Conservation (phyloP, 2,329 filamentous ascomycete species). For the Microsporum canis region DNA sequence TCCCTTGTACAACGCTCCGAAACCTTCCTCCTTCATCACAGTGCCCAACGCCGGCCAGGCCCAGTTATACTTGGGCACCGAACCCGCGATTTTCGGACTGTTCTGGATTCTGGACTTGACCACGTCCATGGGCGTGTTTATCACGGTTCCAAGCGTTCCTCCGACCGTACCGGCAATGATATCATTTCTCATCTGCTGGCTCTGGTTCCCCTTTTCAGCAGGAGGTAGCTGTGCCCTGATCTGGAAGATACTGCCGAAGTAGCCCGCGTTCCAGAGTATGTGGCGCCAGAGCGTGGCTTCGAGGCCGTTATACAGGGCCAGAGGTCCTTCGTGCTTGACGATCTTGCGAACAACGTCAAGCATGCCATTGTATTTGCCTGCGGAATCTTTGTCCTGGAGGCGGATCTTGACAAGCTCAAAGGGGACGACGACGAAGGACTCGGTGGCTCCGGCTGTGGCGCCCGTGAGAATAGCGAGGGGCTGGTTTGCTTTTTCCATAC, state of each 20-base stretch:
- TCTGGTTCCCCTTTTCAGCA: constrained; percentile 59
- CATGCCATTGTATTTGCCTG: constrained; percentile 54
- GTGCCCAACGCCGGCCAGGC: constrained; percentile 78
- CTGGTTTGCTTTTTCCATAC: constrained; percentile 78
- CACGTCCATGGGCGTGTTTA: constrained; percentile 95
- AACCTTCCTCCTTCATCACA: constrained; percentile 87
- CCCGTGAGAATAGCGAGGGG: constrained; percentile 84
- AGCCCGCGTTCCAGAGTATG: constrained; percentile 84
- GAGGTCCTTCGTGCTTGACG: constrained; percentile 65
- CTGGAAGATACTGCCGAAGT: constrained; percentile 98
- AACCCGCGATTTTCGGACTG: constrained; percentile 68
- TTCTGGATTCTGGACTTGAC: constrained; percentile 99
- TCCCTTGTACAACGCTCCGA: constrained; percentile 87
- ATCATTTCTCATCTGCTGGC: constrained; percentile 72
- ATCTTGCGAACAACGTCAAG: constrained; percentile 51
- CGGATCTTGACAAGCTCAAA: constrained; percentile 99
- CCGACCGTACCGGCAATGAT: constrained; percentile 75
- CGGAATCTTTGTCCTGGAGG: constrained; percentile 87
- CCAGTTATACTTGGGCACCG: constrained; percentile 95
- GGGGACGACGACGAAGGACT: constrained; percentile 92
- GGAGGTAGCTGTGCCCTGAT: constrained; percentile 73
- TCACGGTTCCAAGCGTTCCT: constrained; percentile 77
- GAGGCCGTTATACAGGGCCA: constrained; percentile 91
- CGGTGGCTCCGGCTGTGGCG: constrained; percentile 86
- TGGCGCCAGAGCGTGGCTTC: constrained; percentile 97